These are phyloP conservation scores for Paramecium sonneborni DNA, from an alignment of 73 alveolate species.

Conservation along the genomic window DNA sequence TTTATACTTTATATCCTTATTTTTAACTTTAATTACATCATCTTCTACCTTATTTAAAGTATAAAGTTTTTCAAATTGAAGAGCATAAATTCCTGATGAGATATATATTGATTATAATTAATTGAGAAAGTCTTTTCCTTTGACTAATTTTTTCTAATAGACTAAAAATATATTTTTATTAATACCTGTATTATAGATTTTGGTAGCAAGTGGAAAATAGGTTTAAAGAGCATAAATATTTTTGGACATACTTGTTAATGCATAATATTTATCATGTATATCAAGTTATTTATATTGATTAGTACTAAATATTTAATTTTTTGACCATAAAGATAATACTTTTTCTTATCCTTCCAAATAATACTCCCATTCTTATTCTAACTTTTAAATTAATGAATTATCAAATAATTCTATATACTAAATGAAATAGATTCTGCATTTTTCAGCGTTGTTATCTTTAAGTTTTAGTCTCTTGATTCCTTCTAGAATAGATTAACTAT, in stretches of 20 bases:
- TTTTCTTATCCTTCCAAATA: not conserved
- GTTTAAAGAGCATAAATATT: not conserved
- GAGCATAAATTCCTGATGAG: not conserved
- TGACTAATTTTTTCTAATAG: not conserved
- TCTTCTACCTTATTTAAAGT: not conserved
- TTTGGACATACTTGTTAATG: conserved; percentile 28
- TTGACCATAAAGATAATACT: not conserved
- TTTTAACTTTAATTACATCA: not conserved
- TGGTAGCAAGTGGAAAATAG: conserved; percentile 6
- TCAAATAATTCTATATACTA: not conserved
- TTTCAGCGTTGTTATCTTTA: not conserved
- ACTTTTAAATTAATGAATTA: not conserved
- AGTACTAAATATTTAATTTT: not conserved
- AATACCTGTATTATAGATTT: conserved; percentile 9
- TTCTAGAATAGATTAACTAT: not conserved
- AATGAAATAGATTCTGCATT: not conserved
- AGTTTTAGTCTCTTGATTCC: not conserved
- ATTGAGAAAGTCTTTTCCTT: not conserved
- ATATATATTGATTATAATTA: not conserved
- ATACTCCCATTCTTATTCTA: not conserved
- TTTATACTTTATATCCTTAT: not conserved
- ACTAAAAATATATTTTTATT: not conserved
- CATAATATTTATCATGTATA: not conserved
- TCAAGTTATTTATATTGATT: not conserved
- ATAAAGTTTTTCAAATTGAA: not conserved